Base-by-base conservation (phyloP, 2,329 filamentous ascomycete genomes). In the Cytospora mali region DNA sequence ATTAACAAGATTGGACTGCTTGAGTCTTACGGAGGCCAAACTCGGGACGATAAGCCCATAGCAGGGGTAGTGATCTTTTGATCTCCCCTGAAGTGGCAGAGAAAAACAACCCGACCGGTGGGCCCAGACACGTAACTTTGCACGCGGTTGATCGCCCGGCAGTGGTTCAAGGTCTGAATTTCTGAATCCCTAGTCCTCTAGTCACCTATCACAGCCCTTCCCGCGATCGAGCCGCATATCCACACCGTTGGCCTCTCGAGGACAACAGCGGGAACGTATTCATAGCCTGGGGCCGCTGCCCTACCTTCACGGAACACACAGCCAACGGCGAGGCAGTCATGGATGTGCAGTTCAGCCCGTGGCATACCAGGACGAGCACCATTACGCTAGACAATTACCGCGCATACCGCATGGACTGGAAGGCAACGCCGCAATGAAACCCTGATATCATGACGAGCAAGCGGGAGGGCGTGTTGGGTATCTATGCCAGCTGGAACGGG, bases 261-360 rank as follows among this genome's bases (percentile, higher is more conserved):
- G 56, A 58, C 23, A 25, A 25, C 29, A 58, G 46, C 46, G 56
- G 56, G 2, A 79, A 80, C 65, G 72, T 76, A 5, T 69, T 82
- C 28, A 73, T 81, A 13, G 79, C 76, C 9, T 83, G 76, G 75
- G 79, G 82, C 27, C 76, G 79, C 42, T 74, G 73, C 18, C 77
- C 80, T 2, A 75, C 77, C 0, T 80, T 76, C 65, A 80, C 75
- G 16, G 82, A 84, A 66, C 81, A 74, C 67, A 64, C 72, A 1
- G 52, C 67, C 14, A 69, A 75, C 39, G 78, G 78, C 21, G 70
- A 72, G 13, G 67, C 76, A 1, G 69, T 81, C 3, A 77, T 77
- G 64, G 75, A 77, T 52, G 74, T 76, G 0, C 77, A 80, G 53
- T 76, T 79, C 55, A 75, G 72, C n/a, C 58, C 58, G 68, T 67